phyloP scores from a whole-genome alignment of 1,139 yeast genomes.

The Hansenula sp. region DNA sequence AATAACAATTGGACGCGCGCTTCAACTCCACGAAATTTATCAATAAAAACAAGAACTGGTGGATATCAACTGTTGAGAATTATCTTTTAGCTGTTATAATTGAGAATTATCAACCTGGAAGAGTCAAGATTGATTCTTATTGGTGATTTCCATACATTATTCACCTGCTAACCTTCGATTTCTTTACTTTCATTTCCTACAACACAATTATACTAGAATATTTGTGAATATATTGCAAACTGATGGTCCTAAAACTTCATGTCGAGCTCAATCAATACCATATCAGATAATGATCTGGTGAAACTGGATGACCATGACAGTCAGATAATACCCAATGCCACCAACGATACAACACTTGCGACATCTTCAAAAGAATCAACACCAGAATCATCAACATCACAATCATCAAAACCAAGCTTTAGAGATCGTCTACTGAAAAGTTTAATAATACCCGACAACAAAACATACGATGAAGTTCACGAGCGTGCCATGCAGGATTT shows the following conservation, averaged over 20 bases:
- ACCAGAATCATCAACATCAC: background rate
- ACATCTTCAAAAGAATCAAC: background rate
- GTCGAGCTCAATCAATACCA: background rate
- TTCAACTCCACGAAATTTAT: no score
- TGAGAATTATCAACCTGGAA: no score
- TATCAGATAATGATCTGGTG: background rate
- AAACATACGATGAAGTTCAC: constrained; percentile 23
- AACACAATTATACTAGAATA: no score
- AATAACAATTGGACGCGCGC: no score
- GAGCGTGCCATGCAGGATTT: constrained; percentile 20
- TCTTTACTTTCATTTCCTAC: no score
- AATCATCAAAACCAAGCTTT: background rate
- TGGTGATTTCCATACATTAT: no score
- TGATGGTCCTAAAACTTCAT: background rate
- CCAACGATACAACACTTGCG: background rate
- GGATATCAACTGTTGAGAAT: no score
- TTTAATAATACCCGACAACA: constrained; percentile 26
- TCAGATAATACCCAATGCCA: background rate
- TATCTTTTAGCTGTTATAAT: no score
- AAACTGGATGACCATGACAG: background rate
- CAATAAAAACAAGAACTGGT: no score
- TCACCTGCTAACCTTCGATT: no score
- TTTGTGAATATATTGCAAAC: background rate
- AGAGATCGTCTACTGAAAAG: constrained; percentile 10
- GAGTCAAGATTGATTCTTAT: no score